A percentile compares a stretch with the other conserved stretches of the same genome.
These are phyloP conservation scores for Amyloporia xantha DNA, from an alignment of 768 basidiomycete species.

Conservation along the genomic window DNA sequence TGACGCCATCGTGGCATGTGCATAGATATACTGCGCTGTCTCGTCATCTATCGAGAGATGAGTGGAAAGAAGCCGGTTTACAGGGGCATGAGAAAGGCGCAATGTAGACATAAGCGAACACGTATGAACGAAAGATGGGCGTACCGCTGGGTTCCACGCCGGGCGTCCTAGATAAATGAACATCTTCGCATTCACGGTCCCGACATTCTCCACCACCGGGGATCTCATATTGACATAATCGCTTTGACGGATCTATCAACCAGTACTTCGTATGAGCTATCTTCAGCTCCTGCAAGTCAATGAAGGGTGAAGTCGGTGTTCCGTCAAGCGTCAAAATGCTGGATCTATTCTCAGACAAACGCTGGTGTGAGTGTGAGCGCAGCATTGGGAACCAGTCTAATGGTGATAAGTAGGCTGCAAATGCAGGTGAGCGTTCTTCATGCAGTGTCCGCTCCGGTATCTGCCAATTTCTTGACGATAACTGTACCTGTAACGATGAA, in stretches of 20 bases:
- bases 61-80: not conserved
- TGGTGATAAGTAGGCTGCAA: constrained; percentile 48
- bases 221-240: constrained; percentile 71
- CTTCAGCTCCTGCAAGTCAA: constrained; percentile 44
- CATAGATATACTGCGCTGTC: constrained; percentile 47
- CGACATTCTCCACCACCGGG: constrained; percentile 79
- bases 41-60: constrained; percentile 45
- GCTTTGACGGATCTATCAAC: constrained; percentile 39
- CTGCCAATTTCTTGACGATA: constrained; percentile 21
- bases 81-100: constrained; percentile 1
- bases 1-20: constrained; percentile 25
- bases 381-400: constrained; percentile 55
- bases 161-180: constrained; percentile 44
- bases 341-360: constrained; percentile 7
- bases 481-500: constrained; percentile 8
- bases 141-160: constrained; percentile 58
- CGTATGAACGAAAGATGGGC: constrained; percentile 19
- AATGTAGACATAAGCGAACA: constrained; percentile 24
- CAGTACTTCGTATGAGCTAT: constrained; percentile 38
- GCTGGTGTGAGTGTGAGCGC: constrained; percentile 32
- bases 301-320: constrained; percentile 8
- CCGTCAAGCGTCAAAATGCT: not conserved
- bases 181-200: constrained; percentile 59
- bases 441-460: not conserved
- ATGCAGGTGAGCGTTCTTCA: constrained; percentile 28